phyloP scores from a whole-genome alignment of 352 stramenopile species.

The Globisporangium cylindrosporum region DNA sequence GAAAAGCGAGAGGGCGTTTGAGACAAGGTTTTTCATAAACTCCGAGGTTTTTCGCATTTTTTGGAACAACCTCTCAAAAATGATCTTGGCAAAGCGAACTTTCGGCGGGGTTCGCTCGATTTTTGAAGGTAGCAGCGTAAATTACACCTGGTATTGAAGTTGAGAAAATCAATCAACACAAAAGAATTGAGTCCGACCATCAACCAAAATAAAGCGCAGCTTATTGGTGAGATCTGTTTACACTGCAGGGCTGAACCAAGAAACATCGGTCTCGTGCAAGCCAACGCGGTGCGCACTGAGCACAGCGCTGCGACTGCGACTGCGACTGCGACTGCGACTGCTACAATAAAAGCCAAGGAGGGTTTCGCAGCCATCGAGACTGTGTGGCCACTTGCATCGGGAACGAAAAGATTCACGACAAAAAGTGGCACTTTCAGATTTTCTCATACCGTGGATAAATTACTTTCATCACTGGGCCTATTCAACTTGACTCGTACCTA shows the following conservation, averaged over 20 bases:
- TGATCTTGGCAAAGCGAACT: background rate
- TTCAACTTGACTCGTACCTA: background rate
- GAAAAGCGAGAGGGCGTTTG: conserved; percentile 1
- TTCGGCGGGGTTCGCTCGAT: background rate
- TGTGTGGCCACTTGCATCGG: background rate
- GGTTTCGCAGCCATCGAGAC: too few relatives aligned
- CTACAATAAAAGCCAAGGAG: too few relatives aligned
- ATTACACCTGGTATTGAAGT: background rate
- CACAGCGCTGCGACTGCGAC: background rate
- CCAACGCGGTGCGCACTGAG: background rate
- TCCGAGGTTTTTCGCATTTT: background rate
- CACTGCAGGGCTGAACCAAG: background rate
- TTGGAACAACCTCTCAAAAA: background rate
- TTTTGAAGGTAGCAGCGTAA: background rate
- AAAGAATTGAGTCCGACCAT: background rate
- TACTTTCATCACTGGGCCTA: background rate
- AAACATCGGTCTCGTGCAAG: background rate
- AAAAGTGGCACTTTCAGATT: background rate
- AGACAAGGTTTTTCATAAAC: background rate
- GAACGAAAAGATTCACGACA: background rate
- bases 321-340: background rate
- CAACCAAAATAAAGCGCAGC: background rate
- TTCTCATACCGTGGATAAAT: background rate
- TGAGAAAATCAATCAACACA: background rate
- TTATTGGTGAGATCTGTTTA: too few relatives aligned